Evolutionary conservation across 805 yeast genomes (phyloP).

Genomic region (Danielozyma ontarioensis): DNA sequence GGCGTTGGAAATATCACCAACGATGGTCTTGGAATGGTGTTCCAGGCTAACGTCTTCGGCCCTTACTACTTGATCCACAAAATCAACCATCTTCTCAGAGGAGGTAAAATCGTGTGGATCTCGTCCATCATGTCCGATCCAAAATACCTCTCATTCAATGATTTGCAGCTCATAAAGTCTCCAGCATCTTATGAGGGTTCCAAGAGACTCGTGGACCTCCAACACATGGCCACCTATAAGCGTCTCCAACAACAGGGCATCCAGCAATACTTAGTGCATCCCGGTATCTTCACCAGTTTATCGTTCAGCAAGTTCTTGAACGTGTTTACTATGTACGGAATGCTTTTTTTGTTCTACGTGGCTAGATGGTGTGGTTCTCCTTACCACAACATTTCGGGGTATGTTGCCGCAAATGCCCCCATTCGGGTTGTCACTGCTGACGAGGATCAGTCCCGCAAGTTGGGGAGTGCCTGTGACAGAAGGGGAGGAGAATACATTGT

Average conservation of each 20-base stretch:
- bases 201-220: conserved; percentile 76
- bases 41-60: conserved; percentile 95
- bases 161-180: conserved; percentile 62
- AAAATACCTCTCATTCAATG: conserved; percentile 65
- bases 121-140: conserved; percentile 80
- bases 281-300: conserved; percentile 87
- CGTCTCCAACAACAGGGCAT: conserved; percentile 48
- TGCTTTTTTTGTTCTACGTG: conserved; percentile 76
- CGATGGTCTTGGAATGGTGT: conserved; percentile 82
- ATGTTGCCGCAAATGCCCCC: conserved; percentile 86
- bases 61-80: conserved; percentile 82
- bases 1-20: conserved; percentile 65
- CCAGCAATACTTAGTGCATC: conserved; percentile 77
- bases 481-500: conserved; percentile 64
- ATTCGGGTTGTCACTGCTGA: conserved; percentile 40
- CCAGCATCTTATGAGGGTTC: conserved; percentile 86
- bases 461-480: conserved; percentile 66
- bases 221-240: conserved; percentile 69
- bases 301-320: conserved; percentile 75
- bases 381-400: conserved; percentile 86
- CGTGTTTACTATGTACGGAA: conserved; percentile 75
- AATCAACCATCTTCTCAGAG: conserved; percentile 52
- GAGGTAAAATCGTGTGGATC: conserved; percentile 78
- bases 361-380: conserved; percentile 81
- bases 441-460: conserved; percentile 50